Evolutionary conservation across 805 yeast species (phyloP).

Genomic region (Kluyveromyces dobzhanskii): DNA sequence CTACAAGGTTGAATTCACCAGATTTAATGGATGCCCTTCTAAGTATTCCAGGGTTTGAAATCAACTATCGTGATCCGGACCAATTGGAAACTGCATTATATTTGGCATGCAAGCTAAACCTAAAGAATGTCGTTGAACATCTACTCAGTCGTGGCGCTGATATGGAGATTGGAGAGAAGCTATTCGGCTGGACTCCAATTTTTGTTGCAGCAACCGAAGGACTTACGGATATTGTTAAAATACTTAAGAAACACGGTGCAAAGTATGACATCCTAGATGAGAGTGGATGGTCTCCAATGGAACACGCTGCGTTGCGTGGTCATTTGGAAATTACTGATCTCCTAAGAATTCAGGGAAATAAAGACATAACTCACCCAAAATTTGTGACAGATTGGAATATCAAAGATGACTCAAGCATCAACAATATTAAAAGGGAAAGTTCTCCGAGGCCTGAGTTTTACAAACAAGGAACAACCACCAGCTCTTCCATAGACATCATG

Average conservation of each 20-base stretch:
- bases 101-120: constrained; percentile 62
- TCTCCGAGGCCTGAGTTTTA: constrained; percentile 5
- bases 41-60: constrained; percentile 46
- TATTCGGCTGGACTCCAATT: constrained; percentile 92
- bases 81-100: constrained; percentile 77
- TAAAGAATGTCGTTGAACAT: constrained; percentile 41
- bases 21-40: constrained; percentile 48
- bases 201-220: constrained; percentile 90
- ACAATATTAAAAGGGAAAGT: neutral
- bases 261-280: constrained; percentile 53
- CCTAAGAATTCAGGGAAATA: constrained; percentile 32
- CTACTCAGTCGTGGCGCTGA: constrained; percentile 57
- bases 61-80: constrained; percentile 53
- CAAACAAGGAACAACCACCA: constrained; percentile 10
- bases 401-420: too few relatives aligned
- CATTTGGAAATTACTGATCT: constrained; percentile 62
- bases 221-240: constrained; percentile 42
- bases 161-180: constrained; percentile 63
- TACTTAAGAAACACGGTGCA: constrained; percentile 48
- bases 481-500: constrained; percentile 10
- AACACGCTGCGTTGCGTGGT: constrained; percentile 88
- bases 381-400: constrained; percentile 4
- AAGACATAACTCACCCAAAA: constrained; percentile 18
- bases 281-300: constrained; percentile 97
- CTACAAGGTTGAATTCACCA: constrained; percentile 48